A percentile compares a stretch with the other conserved stretches of the same genome.
phyloP scores from a whole-genome alignment of 2,329 filamentous ascomycete species.

The Botryotinia calthae region DNA sequence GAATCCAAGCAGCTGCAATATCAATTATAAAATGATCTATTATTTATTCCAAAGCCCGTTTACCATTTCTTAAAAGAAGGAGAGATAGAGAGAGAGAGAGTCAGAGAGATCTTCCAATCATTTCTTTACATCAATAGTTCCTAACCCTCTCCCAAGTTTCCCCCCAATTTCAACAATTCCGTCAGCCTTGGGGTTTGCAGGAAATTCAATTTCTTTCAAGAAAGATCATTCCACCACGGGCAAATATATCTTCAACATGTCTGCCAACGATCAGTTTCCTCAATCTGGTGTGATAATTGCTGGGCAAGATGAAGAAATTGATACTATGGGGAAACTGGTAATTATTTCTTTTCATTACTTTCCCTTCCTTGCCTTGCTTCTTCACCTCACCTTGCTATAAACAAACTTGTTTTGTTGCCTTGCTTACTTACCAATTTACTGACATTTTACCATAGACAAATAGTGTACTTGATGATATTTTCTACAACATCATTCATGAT shows the following conservation, averaged over 20 bases:
- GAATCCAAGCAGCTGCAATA: no score
- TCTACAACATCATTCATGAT: constrained; percentile 76
- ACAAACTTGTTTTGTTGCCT: constrained; percentile 18
- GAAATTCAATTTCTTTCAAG: not conserved
- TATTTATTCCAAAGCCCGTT: not conserved
- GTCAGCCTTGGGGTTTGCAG: constrained; percentile 2
- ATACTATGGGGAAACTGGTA: constrained; percentile 59
- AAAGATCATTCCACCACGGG: not conserved
- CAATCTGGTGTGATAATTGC: constrained; percentile 51
- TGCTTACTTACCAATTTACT: constrained; percentile 22
- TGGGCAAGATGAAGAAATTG: constrained; percentile 43
- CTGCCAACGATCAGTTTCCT: constrained; percentile 33
- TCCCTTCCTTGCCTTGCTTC: constrained; percentile 19
- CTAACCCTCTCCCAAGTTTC: not conserved
- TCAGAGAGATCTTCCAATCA: not conserved
- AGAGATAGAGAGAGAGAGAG: not conserved
- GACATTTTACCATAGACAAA: constrained; percentile 48
- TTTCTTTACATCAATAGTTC: not conserved
- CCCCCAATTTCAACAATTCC: not conserved
- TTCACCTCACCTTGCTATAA: not conserved
- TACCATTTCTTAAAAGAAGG: constrained; percentile 5
- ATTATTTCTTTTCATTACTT: constrained; percentile 34
- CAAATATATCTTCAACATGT: constrained; percentile 28
- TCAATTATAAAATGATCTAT: constrained; percentile 4
- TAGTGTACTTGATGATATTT: constrained; percentile 68